A percentile compares a stretch with the other conserved stretches of the same genome.
Evolutionary conservation across 306 rosid species (phyloP).

Genomic region (Alnus rubra): DNA sequence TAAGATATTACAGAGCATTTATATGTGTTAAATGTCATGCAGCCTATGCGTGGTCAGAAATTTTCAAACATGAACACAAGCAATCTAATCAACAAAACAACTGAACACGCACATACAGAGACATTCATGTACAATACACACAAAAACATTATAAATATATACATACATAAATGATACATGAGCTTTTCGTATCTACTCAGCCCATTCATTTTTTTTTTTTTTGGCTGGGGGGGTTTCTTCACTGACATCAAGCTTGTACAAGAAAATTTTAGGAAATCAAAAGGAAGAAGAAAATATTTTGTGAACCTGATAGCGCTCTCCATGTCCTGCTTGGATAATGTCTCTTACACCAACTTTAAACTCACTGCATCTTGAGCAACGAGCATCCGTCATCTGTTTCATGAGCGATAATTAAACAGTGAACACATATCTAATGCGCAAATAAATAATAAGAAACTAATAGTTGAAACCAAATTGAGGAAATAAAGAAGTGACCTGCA

Average conservation of each 20-base stretch:
- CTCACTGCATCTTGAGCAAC: conserved; percentile 79
- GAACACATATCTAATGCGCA: conserved; percentile 19
- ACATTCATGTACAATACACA: background rate
- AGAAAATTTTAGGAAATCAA: conserved; percentile 5
- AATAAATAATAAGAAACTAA: conserved; percentile 8
- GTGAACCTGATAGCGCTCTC: conserved; percentile 81
- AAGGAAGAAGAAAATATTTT: conserved; percentile 2
- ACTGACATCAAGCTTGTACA: background rate
- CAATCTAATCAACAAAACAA: background rate
- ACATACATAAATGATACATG: background rate
- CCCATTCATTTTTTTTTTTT: background rate
- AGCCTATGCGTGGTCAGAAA: background rate
- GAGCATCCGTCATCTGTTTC: conserved; percentile 90
- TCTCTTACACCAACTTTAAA: conserved; percentile 80
- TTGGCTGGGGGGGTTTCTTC: background rate
- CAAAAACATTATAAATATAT: background rate
- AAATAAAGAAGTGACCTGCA: conserved; percentile 63
- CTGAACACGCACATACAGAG: background rate
- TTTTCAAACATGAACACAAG: background rate
- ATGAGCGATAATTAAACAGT: conserved; percentile 28
- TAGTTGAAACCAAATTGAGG: conserved; percentile 10
- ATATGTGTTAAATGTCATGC: background rate
- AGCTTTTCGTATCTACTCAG: background rate
- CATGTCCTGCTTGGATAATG: conserved; percentile 83
- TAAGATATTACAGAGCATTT: background rate